Base-by-base conservation (phyloP, 1,139 yeast genomes). In the Diutina neorugosa region DNA sequence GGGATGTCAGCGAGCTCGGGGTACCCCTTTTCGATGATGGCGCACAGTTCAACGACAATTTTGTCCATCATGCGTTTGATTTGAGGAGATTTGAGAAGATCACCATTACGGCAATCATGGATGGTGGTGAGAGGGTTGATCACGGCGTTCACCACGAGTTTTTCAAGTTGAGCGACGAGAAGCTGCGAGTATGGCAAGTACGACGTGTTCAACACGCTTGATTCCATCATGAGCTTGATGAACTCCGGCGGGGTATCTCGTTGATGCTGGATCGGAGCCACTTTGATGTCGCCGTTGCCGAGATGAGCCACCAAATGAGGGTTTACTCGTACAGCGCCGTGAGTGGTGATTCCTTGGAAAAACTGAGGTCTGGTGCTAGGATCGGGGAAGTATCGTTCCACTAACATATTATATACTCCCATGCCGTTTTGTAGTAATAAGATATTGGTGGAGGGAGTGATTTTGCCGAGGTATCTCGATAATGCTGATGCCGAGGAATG, bases 391-490 rank as follows among this genome's bases (percentile, higher is more conserved):
- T 82, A 71, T 8, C 64, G 60, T 1, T 70, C 66, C 16, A 73
- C 70, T 42, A 89, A 63, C 49, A 73, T 71, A 16, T 84, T 85
- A 3, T 78, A 69, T 49, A 81, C 73, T 1, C 96, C 95, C 74
- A 82, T 73, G 2, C 94, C 95, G 62, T 87, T 86, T 60, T 90
- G 95, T 5, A 90, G 62, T n/a, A 91, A 66, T 48, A 90, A 60
- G 3, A 90, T 65, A 54, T 79, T 81, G 1, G 91, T 76, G 3
- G 67, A 58, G 5, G 67, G 58, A 20, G 65, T 59, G 49, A 82
- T 70, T 48, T 71, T 66, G 2, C 69, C 69, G 27, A 70, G 58
- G 57, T 80, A 75, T 31, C 74, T 74, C 44, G 62, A 58, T 20
- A 86, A 57, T 1, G 86, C 86, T 3, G 61, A 55, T 16, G 66